These are phyloP conservation scores for Ogataea pilisensis DNA, from an alignment of 805 yeast genomes.

Conservation along the genomic window DNA sequence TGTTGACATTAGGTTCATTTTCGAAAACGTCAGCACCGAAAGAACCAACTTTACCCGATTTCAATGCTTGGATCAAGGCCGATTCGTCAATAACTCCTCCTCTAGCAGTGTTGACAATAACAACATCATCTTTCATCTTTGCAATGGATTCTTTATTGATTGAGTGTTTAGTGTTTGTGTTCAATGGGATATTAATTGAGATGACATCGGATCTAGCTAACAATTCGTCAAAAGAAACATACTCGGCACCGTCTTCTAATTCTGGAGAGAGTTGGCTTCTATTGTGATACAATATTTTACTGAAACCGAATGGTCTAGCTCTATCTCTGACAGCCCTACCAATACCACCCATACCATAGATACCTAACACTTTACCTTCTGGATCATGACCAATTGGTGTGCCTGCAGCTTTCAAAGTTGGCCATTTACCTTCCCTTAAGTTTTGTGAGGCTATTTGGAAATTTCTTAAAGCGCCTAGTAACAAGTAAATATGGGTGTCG, in stretches of 20 bases:
- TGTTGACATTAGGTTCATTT: conserved; percentile 65
- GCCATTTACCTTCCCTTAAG: conserved; percentile 62
- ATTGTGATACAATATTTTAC: conserved; percentile 67
- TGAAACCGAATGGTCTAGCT: conserved; percentile 72
- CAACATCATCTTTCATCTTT: conserved; percentile 76
- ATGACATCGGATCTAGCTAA: conserved; percentile 62
- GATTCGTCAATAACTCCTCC: conserved; percentile 77
- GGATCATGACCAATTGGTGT: conserved; percentile 72
- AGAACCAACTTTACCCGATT: conserved; percentile 59
- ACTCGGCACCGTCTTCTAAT: conserved; percentile 65
- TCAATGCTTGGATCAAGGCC: conserved; percentile 51
- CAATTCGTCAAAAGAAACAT: conserved; percentile 68
- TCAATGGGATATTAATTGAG: conserved; percentile 75
- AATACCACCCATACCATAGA: conserved; percentile 86
- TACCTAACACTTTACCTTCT: conserved; percentile 70
- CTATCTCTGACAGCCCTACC: conserved; percentile 77
- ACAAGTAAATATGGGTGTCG: conserved; percentile 48
- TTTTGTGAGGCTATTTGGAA: conserved; percentile 57
- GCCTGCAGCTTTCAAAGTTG: conserved; percentile 42
- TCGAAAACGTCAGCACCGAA: conserved; percentile 78
- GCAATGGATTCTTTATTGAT: conserved; percentile 55
- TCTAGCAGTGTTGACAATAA: conserved; percentile 80
- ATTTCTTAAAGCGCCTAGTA: conserved; percentile 51
- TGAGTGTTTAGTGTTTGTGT: conserved; percentile 63
- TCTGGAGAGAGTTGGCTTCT: conserved; percentile 56